Evolutionary conservation across 1,139 yeast genomes (phyloP).

Genomic region (Protomyces macrosporus): DNA sequence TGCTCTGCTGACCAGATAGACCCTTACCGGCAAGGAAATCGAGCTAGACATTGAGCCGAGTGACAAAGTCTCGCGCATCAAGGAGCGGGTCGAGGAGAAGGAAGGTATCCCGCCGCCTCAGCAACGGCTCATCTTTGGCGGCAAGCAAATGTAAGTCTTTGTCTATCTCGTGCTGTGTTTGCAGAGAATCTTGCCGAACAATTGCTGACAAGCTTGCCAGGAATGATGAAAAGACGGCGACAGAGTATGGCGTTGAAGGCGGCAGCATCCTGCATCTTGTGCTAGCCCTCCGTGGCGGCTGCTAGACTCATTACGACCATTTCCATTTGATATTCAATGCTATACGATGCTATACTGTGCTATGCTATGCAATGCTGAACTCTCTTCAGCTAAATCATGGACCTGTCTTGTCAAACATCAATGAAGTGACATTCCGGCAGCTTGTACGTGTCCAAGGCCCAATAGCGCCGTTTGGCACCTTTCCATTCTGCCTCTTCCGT

Average conservation of each 20-base stretch:
- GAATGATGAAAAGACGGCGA: slow-evolving; percentile 67
- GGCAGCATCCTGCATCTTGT: slow-evolving; percentile 87
- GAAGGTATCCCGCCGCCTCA: slow-evolving; percentile 98
- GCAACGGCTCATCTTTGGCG: slow-evolving; percentile 84
- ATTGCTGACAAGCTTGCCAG: slow-evolving; percentile 35
- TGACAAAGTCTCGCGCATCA: slow-evolving; percentile 72
- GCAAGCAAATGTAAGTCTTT: slow-evolving; percentile 70
- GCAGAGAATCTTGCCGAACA: slow-evolving; percentile 29
- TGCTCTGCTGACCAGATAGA: neutral
- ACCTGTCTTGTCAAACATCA: neutral
- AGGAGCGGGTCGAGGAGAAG: slow-evolving; percentile 90
- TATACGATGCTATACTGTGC: neutral
- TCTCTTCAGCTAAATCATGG: neutral
- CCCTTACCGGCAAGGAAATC: slow-evolving; percentile 44
- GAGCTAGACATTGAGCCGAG: slow-evolving; percentile 71
- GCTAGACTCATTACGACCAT: neutral
- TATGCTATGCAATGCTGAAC: too few species aligned
- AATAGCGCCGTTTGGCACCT: slow-evolving; percentile 64
- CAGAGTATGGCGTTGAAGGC: slow-evolving; percentile 53
- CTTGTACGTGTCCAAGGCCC: slow-evolving; percentile 43
- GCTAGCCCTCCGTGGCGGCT: slow-evolving; percentile 82
- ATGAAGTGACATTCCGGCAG: slow-evolving; percentile 26
- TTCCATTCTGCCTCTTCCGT: slow-evolving; percentile 50
- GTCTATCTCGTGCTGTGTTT: neutral
- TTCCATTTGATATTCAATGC: neutral